Conservation (phyloP, 1,284 basidiomycete species). For the Ceratobasidium sp. region DNA sequence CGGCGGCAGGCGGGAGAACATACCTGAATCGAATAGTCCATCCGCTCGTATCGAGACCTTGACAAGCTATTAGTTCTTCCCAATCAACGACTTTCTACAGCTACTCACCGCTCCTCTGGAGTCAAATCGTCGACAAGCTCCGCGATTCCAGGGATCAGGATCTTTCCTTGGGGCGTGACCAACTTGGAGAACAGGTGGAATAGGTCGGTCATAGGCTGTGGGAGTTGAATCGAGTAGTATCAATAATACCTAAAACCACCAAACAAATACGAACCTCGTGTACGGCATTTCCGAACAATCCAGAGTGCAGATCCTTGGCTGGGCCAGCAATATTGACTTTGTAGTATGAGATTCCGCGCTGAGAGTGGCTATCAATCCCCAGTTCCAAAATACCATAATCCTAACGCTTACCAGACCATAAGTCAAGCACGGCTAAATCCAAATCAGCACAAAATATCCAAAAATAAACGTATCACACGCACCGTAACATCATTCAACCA, state of each 20-base stretch:
- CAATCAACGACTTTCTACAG: neutral
- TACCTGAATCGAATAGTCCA: slow-evolving; percentile 45
- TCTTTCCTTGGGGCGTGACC: slow-evolving; percentile 85
- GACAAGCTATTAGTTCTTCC: slow-evolving; percentile 5
- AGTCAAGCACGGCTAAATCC: slow-evolving; percentile 70
- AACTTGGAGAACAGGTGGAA: slow-evolving; percentile 87
- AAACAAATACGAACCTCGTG: slow-evolving; percentile 68
- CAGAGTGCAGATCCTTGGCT: slow-evolving; percentile 92
- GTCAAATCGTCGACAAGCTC: slow-evolving; percentile 87
- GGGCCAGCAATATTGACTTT: slow-evolving; percentile 89
- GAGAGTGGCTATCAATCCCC: slow-evolving; percentile 61
- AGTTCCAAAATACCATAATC: neutral
- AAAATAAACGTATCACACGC: slow-evolving; percentile 9
- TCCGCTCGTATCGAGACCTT: slow-evolving; percentile 34
- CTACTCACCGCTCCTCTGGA: slow-evolving; percentile 77
- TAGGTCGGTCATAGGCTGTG: slow-evolving; percentile 88
- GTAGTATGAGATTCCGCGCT: slow-evolving; percentile 93
- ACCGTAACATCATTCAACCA: slow-evolving; percentile 83
- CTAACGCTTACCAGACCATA: slow-evolving; percentile 69
- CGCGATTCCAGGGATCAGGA: slow-evolving; percentile 92
- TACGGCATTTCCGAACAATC: slow-evolving; percentile 88
- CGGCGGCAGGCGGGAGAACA: neutral
- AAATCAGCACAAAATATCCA: neutral
- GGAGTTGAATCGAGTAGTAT: too few relatives aligned
- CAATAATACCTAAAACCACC: too few relatives aligned